Evolutionary conservation across 495 filamentous ascomycete genomes (phyloP), one percentile per base, ranked within the genome.

Genomic region (Aspergillus olivimuriae): DNA sequence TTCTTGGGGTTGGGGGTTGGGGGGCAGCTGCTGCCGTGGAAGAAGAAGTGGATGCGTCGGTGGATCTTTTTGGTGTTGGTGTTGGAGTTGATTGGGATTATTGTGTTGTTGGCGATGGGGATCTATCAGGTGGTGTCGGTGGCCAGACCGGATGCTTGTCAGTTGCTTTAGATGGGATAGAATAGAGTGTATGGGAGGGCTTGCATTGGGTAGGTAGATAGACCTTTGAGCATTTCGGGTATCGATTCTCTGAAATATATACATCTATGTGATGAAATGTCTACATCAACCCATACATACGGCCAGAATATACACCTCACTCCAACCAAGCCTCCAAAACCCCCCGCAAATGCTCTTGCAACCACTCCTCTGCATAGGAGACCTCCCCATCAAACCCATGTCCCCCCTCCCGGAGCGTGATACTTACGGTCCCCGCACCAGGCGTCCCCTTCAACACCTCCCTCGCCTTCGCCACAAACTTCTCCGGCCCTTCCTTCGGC

Each of bases 351-450:
- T 38, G 41, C 14, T 57, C 47, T 28, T 37, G 26, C 26, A 59
- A 17, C 56, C 58, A 63, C 33, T 12, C 20, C 40, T 61, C 55
- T 11, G 46, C 40, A 10, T 51, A 36, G 8, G 46, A 35, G 20
- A 43, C 21, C 4, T 34, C 30, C 1, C 2, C 15, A 53, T 64
- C 58, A 53, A 62, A 61, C 16, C 60, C 60, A 61, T 63, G 60
- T 3, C 45, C 46, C 1, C 60, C 60, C 16, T 58, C 52, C 22
- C 46, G 21, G 10, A 58, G 24, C n/a, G 45, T 51, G 16, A 63
- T 21, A 14, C 47, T 31, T 14, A 63, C 38, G n/a, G 47, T 49
- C 19, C 57, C 53, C 5, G 17, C 46, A 1, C 48, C 51, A 15
- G 44, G 42, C 15, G 34, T 34, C 0, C 47, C 56, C 23, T 33